Conservation (phyloP, 345 rosid species). For the Heritiera littoralis region DNA sequence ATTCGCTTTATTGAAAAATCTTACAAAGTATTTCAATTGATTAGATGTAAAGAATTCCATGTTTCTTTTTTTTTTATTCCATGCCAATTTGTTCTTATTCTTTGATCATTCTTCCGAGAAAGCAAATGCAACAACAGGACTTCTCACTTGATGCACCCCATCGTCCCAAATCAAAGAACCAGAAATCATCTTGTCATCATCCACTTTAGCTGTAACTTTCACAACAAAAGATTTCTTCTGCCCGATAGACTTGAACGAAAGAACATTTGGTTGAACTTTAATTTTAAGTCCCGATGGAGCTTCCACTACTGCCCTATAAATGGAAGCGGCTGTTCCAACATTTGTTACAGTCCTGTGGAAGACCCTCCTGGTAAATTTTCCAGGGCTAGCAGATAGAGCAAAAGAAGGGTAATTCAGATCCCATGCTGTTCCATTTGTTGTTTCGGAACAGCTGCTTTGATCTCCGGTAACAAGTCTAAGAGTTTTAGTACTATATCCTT, state of each 20-base stretch:
- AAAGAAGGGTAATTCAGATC: slow-evolving; percentile 50
- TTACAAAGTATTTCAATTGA: too few species aligned
- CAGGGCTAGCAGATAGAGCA: slow-evolving; percentile 20
- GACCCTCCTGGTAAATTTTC: not conserved
- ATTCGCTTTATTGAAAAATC: too few species aligned
- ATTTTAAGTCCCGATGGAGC: slow-evolving; percentile 30
- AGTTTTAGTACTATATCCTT: slow-evolving; percentile 26
- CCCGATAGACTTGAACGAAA: not conserved
- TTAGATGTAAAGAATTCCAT: not conserved
- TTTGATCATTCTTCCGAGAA: not conserved
- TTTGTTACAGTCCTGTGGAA: slow-evolving; percentile 43
- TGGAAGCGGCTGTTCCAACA: slow-evolving; percentile 37
- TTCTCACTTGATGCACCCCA: slow-evolving; percentile 39
- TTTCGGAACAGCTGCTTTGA: slow-evolving; percentile 25
- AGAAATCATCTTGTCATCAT: slow-evolving; percentile 23
- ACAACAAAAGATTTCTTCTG: slow-evolving; percentile 5
- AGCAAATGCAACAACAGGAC: slow-evolving; percentile 31
- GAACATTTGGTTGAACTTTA: slow-evolving; percentile 25
- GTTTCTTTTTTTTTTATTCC: not conserved
- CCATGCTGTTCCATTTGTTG: slow-evolving; percentile 29
- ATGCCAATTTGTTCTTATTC: not conserved
- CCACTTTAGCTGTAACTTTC: not conserved
- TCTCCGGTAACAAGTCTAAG: slow-evolving; percentile 33
- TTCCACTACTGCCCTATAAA: slow-evolving; percentile 25
- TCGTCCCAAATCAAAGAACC: slow-evolving; percentile 45